Base-by-base conservation (phyloP, 805 yeast genomes). In the Suhomyces vadensis region DNA sequence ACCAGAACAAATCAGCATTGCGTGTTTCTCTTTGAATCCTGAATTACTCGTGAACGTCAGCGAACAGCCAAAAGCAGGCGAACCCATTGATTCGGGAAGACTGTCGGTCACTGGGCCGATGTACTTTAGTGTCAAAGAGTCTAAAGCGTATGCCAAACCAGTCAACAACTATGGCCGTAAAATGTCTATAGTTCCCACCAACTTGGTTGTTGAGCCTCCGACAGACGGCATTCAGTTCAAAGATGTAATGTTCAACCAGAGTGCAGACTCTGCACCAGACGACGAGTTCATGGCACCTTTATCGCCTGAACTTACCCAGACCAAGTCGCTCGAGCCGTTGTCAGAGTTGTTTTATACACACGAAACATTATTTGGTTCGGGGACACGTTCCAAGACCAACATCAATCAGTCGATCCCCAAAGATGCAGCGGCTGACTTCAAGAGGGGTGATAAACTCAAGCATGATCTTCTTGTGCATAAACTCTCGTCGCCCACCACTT, bases 311-410 rank as follows among this genome's bases (percentile, higher is more conserved):
- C 25, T 13, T 9, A 37, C 31, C 11, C 19, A 20, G 4, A 6
- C 25, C 11, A 31, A 31, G 20, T 29, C 39, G 4, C 33, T 25
- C 10, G 42, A 50, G 41, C 41, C 41, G 37, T 42, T 14, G 50
- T 50, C 35, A 13, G 58, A 35, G 57, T 61, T 54, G 56, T 58
- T 52, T 58, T 64, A 66, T 57, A 69, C 47, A 51, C 72, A 42
- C 55, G 64, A 50, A 58, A 58, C 47, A 58, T 73, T 69, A 2
- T 66, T 53, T 39, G 55, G 50, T 8, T 52, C 57, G 6, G 38
- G 42, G 19, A 20, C 27, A 11, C 22, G 24, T n/a, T 33, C 37
- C 16, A 19, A 19, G 22, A 14, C 22, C 11, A 11, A 9, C 13
- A 24, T 37, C 19, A 35, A 35, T 13, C 38, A 40, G 16, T 27